These are phyloP conservation scores for Deinandra increscens DNA, from an alignment of 129 eudicot genomes.

Conservation along the genomic window DNA sequence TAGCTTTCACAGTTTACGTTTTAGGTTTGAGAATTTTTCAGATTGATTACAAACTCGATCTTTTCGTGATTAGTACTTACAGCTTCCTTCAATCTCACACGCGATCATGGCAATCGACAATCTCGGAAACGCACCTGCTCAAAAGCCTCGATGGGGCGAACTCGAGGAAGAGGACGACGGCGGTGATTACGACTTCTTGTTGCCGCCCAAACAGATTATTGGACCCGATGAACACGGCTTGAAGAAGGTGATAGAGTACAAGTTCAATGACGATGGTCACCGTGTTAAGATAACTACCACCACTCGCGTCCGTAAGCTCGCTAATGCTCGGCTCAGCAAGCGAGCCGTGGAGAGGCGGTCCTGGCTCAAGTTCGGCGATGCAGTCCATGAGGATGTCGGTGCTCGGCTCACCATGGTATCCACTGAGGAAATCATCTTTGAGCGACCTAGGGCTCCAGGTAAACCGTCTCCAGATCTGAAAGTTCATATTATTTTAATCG, in stretches of 20 bases:
- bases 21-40: neutral
- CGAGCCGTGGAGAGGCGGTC: constrained; percentile 13
- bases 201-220: constrained; percentile 12
- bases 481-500: neutral
- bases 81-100: neutral
- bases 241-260: constrained; percentile 19
- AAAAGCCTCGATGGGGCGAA: constrained; percentile 11
- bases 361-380: constrained; percentile 11
- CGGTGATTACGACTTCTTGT: constrained; percentile 7
- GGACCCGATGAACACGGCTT: constrained; percentile 8
- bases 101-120: constrained; percentile 1
- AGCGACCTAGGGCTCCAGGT: constrained; percentile 22
- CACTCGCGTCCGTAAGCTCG: constrained; percentile 12
- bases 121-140: constrained; percentile 16
- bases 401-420: constrained; percentile 13
- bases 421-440: constrained; percentile 14
- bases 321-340: constrained; percentile 6
- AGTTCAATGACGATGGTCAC: constrained; percentile 13
- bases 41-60: neutral
- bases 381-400: constrained; percentile 15
- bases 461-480: neutral
- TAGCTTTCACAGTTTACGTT: neutral
- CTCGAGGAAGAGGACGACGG: constrained; percentile 15
- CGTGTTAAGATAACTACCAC: constrained; percentile 15
- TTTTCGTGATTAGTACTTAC: neutral